Evolutionary conservation across 2,329 filamentous ascomycete species (phyloP), one percentile per base, ranked within the genome.

Genomic region (Sporothrix protearum): DNA sequence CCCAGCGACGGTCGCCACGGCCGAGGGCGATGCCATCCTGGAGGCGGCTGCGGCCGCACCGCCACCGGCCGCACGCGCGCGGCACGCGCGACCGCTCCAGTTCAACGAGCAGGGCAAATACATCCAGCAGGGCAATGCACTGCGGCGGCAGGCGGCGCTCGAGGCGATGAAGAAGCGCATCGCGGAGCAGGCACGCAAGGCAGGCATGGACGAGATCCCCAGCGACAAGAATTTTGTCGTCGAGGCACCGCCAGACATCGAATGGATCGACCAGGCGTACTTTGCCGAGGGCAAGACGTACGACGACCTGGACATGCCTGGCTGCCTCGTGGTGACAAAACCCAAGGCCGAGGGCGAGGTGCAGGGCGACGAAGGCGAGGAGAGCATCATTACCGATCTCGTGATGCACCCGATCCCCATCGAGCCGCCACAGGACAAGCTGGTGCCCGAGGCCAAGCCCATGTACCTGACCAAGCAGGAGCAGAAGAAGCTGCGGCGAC

Each of bases 61-160:
- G 82, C 83, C 69, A 78, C 73, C 75, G 82, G 83, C 70, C 78
- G 70, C 74, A 42, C 92, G 91, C 76, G 84, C 86, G 49, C 87
- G 94, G 68, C 86, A 92, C 74, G 87, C 93, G 12, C 89, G 92
- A 73, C 89, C 92, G 75, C 85, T 99, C 22, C 83, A 93, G 14
- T 98, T 99, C 84, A 97, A 97, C 77, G 90, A 94, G 76, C 96
- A 97, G 80, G 96, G 96, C 69, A 98, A 98, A 85, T 98, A 97
- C 78, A 97, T 98, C 73, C 91, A 94, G 75, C 95, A 98, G 81
- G 96, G 92, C 8, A 95, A 93, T 79, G 94, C 94, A 71, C 83
- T 97, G 69, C 90, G 96, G 74, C 88, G 93, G 73, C 94, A 97
- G 81, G 93, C 91, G 55, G 91, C 92, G 68, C 85, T 99, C 36